A percentile compares a stretch with the other conserved stretches of the same genome.
These are phyloP conservation scores for Sambucus nigra DNA, from an alignment of 129 eudicot genomes.

Conservation along the genomic window DNA sequence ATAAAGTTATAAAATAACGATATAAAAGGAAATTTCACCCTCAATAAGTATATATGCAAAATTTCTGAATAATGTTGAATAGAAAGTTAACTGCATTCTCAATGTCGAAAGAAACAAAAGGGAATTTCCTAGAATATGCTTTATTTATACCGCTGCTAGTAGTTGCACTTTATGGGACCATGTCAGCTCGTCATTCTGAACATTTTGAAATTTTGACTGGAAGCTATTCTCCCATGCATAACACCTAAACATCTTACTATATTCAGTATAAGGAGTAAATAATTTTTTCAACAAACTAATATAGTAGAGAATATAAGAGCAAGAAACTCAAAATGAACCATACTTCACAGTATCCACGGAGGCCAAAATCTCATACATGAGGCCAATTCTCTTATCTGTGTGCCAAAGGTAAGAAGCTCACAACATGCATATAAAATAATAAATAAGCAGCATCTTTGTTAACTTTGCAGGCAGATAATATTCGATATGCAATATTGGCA, in stretches of 20 bases:
- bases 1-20: neutral
- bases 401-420: slow-evolving; percentile 5
- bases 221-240: slow-evolving; percentile 97
- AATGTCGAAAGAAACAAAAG: neutral
- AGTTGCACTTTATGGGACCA: slow-evolving; percentile 80
- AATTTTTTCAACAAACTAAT: neutral
- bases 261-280: neutral
- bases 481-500: slow-evolving; percentile 59
- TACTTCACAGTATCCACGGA: slow-evolving; percentile 99
- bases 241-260: slow-evolving; percentile 37
- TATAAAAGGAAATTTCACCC: neutral
- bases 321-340: slow-evolving; percentile 2
- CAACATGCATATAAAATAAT: neutral
- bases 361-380: slow-evolving; percentile 84
- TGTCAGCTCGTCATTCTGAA: slow-evolving; percentile 63
- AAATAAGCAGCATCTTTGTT: slow-evolving; percentile 54
- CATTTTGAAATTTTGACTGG: slow-evolving; percentile 63
- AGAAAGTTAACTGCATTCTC: neutral
- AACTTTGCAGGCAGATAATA: slow-evolving; percentile 78
- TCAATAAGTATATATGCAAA: neutral
- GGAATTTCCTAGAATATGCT: neutral
- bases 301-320: neutral
- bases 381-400: slow-evolving; percentile 88
- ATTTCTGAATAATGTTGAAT: neutral
- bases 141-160: slow-evolving; percentile 75